Evolutionary conservation across 768 basidiomycete genomes (phyloP), one percentile per base, ranked within the genome.

Genomic region (Russula virescens): DNA sequence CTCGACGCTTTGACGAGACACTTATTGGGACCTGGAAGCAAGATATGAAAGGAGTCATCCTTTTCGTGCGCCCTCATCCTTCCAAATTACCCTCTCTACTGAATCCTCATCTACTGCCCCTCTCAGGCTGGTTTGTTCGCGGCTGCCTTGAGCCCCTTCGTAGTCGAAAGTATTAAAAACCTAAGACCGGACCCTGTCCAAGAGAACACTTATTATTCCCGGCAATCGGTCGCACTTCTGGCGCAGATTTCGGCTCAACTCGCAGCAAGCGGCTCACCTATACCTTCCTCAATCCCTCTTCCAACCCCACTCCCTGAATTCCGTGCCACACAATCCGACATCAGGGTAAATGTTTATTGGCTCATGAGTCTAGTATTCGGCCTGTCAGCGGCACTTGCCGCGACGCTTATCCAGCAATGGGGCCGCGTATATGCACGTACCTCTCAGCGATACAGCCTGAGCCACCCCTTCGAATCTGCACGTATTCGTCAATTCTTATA

Each of bases 371-470:
- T n/a, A n/a, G n/a, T n/a, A n/a, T n/a, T n/a, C n/a, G n/a, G n/a
- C 81, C 81, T 61, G 67, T 68, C 2, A 2, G 75, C 77, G 45
- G 79, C 76, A 58, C 71, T 81, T n/a, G 63, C 68, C 5, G 79
- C 79, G 23, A 81, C 78, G 11, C 67, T 83, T 9, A 77, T 80
- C 34, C 77, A 83, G 35, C 35, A 35, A 11, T 35, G 35, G 35
- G 35, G 5, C 35, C 35, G 35, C 35, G 35, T 6, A 35, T 35
- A 35, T 35, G 35, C 11, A 5, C 38, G 43, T 2, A 18, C 28
- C 40, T 55, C 43, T 25, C 54, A 43, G 26, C 40, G 54, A 73
- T 31, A 73, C 76, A 8, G 72, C 49, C 63, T n/a, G n/a, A n/a
- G n/a, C n/a, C n/a, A 38, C 11, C 64, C 49, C 26, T 58, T 46